Base-by-base conservation (phyloP, 2,329 filamentous ascomycete species). In the Cladophialophora exuberans region DNA sequence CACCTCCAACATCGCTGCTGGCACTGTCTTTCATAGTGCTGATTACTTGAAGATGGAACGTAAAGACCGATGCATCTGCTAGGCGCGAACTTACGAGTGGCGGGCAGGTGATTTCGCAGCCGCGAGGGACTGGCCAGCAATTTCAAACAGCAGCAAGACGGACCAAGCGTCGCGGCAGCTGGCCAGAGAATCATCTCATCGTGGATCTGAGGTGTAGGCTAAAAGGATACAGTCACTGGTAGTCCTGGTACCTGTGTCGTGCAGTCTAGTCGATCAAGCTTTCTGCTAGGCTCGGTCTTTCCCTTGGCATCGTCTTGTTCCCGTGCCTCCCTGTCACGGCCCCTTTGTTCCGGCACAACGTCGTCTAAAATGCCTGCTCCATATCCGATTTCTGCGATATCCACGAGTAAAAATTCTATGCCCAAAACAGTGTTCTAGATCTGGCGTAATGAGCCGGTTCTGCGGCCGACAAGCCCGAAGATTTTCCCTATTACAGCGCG, bases 211-310 rank as follows among this genome's bases (percentile, higher is more conserved):
- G 9, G 10, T 10, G 9, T 9, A 9, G n/a, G 15, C n/a, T n/a
- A n/a, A n/a, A n/a, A n/a, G n/a, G n/a, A n/a, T n/a, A n/a, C n/a
- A n/a, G n/a, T n/a, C n/a, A n/a, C n/a, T n/a, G n/a, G n/a, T n/a
- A n/a, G n/a, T n/a, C n/a, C n/a, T n/a, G n/a, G n/a, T n/a, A n/a
- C n/a, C n/a, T n/a, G n/a, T n/a, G n/a, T n/a, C n/a, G n/a, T n/a
- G n/a, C n/a, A n/a, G n/a, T n/a, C n/a, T n/a, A n/a, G n/a, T n/a
- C n/a, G n/a, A n/a, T n/a, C n/a, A n/a, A n/a, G n/a, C n/a, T n/a
- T n/a, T n/a, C n/a, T n/a, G 41, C 10, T 46, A 36, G 26, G 7
- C 45, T 48, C 45, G 47, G 47, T 51, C 9, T 51, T 51, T 43
- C 6, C n/a, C 47, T 51, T 51, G 45, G 45, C 45, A 22, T 9